Conservation (phyloP, 1,284 basidiomycete genomes). For the Entoloma clypeatum region DNA sequence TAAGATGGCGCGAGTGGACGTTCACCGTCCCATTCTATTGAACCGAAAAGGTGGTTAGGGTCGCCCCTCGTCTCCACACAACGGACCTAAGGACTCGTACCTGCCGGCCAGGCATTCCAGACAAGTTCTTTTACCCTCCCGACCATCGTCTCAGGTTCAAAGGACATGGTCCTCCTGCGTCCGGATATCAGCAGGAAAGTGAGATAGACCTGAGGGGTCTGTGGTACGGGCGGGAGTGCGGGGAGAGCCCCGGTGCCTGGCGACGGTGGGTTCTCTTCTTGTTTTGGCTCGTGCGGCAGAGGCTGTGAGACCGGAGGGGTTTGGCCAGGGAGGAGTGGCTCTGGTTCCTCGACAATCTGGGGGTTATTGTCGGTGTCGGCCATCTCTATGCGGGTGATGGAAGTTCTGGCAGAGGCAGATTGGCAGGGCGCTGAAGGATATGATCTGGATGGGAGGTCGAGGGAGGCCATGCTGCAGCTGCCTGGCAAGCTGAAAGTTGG, state of each 20-base stretch:
- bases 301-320: too few species aligned
- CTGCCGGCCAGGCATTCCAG: constrained; percentile 81
- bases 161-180: constrained; percentile 66
- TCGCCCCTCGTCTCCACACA: neutral
- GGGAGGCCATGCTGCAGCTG: too few species aligned
- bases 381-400: too few species aligned
- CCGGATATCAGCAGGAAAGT: constrained; percentile 79
- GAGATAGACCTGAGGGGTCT: constrained; percentile 62
- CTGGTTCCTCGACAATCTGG: too few species aligned
- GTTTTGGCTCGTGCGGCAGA: too few species aligned
- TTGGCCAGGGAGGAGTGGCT: too few species aligned
- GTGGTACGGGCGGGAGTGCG: constrained; percentile 45
- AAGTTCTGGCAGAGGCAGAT: too few species aligned
- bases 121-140: constrained; percentile 81
- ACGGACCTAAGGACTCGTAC: constrained; percentile 33
- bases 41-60: constrained; percentile 1
- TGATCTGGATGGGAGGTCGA: too few species aligned
- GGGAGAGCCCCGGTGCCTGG: constrained; percentile 10
- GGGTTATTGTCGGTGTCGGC: too few species aligned
- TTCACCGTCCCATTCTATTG: constrained; percentile 74
- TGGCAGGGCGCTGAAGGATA: too few species aligned
- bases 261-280: constrained; percentile 3
- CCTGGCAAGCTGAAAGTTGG: too few species aligned
- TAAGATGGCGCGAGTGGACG: constrained; percentile 77
- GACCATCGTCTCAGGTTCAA: constrained; percentile 75